A percentile compares a stretch with the other conserved stretches of the same genome.
These are phyloP conservation scores for Albugo candida DNA, from an alignment of 352 stramenopile genomes.

Conservation along the genomic window DNA sequence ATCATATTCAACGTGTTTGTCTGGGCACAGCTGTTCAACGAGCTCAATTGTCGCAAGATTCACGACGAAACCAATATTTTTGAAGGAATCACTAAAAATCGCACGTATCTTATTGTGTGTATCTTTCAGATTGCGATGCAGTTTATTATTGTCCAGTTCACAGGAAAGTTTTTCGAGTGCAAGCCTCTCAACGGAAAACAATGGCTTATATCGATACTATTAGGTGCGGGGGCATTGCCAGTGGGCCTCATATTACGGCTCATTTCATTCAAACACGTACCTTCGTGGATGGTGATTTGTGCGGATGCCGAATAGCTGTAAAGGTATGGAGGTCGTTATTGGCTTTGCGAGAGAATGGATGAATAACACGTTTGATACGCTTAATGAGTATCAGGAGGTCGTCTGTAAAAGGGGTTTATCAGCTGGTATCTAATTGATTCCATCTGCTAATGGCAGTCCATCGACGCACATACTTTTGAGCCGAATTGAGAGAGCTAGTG, in stretches of 20 bases:
- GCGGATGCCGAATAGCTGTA: conserved; percentile 15
- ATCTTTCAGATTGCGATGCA: conserved; percentile 84
- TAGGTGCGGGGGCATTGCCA: conserved; percentile 24
- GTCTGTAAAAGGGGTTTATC: no score
- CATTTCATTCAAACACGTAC: conserved; percentile 24
- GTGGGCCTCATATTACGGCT: conserved; percentile 28
- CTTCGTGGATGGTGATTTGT: conserved; percentile 35
- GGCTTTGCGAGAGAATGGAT: no score
- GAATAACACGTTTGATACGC: no score
- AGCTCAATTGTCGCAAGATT: conserved; percentile 7
- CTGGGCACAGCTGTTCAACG: conserved; percentile 12
- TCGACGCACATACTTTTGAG: no score
- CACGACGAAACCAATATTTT: conserved; percentile 86
- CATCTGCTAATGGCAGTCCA: no score
- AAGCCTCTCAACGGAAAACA: conserved; percentile 17
- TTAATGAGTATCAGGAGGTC: no score
- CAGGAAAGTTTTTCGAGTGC: conserved; percentile 65
- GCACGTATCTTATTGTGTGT: conserved; percentile 83
- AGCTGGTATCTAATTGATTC: no score
- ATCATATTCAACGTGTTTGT: conserved; percentile 14
- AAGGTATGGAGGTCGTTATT: no score
- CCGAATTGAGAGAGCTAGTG: no score
- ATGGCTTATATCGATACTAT: conserved; percentile 33
- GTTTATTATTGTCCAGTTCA: conserved; percentile 88
- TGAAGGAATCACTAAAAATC: conserved; percentile 78